Percentiles rank a stretch among this genome's conserved stretches.
Evolutionary conservation across 176 grass and related monocot genomes (phyloP).

Genomic region (Puccinellia tenuiflora): DNA sequence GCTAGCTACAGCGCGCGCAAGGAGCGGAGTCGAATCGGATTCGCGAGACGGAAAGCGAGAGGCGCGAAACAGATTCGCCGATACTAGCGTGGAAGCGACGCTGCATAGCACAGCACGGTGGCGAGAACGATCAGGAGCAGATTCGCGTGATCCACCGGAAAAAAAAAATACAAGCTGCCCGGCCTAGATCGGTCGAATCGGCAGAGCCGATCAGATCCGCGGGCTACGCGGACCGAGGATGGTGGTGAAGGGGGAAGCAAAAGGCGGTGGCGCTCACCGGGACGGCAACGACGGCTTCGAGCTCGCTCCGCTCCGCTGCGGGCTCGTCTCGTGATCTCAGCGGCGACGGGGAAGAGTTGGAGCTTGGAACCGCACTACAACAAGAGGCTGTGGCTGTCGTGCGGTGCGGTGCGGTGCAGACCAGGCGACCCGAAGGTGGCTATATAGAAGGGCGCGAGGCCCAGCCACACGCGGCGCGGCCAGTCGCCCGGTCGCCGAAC

Average conservation of each 20-base stretch:
- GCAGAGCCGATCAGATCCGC: conserved; percentile 21
- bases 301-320: background rate
- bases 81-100: background rate
- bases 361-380: background rate
- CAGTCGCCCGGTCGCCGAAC: background rate
- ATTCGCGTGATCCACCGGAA: background rate
- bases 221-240: background rate
- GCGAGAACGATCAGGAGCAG: background rate
- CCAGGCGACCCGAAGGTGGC: background rate
- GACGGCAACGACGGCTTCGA: background rate
- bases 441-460: conserved; percentile 23
- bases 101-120: background rate
- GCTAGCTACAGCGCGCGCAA: background rate
- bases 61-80: background rate
- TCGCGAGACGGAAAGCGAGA: background rate
- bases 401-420: conserved; percentile 6
- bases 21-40: conserved; percentile 21
- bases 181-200: background rate
- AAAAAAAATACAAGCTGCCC: background rate
- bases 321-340: background rate
- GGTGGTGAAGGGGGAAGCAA: background rate
- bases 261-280: background rate
- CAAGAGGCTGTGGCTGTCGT: background rate
- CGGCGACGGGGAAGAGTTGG: background rate
- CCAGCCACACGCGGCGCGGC: background rate